A percentile compares a stretch with the other conserved stretches of the same genome.
Evolutionary conservation across 2,329 filamentous ascomycete genomes (phyloP).

Genomic region (Aureobasidium namibiae): DNA sequence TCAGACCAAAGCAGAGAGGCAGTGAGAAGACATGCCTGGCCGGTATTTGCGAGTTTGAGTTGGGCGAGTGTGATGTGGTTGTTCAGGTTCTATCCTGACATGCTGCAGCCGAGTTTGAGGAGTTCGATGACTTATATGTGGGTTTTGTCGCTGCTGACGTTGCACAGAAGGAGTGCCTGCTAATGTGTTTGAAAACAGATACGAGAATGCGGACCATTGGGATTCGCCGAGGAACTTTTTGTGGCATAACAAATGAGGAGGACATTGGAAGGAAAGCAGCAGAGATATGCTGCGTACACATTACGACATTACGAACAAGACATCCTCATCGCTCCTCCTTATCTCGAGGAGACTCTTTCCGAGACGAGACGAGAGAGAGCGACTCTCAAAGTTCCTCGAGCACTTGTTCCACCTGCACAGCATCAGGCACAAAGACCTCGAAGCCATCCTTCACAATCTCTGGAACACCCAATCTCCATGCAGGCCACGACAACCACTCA

Average conservation of each 20-base stretch:
- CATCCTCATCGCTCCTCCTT: neutral
- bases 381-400: neutral
- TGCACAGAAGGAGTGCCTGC: neutral
- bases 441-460: neutral
- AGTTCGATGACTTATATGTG: constrained; percentile 99
- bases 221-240: constrained; percentile 76
- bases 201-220: constrained; percentile 80
- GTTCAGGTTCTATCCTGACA: constrained; percentile 85
- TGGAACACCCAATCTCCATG: neutral
- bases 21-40: constrained; percentile 66
- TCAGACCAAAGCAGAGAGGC: constrained; percentile 30
- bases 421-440: neutral
- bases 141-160: constrained; percentile 29
- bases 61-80: constrained; percentile 96
- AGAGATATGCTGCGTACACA: neutral
- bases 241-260: constrained; percentile 62
- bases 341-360: no score
- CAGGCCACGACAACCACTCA: neutral
- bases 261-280: neutral
- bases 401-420: neutral
- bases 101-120: constrained; percentile 80
- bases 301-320: neutral
- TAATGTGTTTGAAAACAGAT: constrained; percentile 35
- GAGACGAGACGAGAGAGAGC: neutral
- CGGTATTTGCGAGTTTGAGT: constrained; percentile 79